A percentile compares a stretch with the other conserved stretches of the same genome.
Evolutionary conservation across 495 filamentous ascomycete species (phyloP).

Genomic region (Apodospora peruviana): DNA sequence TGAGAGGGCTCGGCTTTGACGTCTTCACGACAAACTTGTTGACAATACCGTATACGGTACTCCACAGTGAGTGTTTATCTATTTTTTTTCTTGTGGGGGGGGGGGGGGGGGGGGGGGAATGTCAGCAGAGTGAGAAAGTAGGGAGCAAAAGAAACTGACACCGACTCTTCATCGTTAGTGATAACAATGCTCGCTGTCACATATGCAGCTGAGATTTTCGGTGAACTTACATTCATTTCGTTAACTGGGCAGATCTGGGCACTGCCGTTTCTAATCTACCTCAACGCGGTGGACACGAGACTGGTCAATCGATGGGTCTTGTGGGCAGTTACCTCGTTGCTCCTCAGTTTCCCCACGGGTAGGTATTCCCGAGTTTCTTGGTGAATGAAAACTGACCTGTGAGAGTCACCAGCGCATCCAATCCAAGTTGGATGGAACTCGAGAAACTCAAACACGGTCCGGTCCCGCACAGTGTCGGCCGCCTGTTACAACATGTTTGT

Average conservation of each 20-base stretch:
- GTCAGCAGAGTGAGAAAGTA: too few relatives aligned
- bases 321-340: conserved; percentile 50
- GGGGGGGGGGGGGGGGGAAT: too few relatives aligned
- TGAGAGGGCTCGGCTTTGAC: conserved; percentile 60
- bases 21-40: conserved; percentile 62
- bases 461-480: conserved; percentile 50
- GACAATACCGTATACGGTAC: conserved; percentile 31
- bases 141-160: too few relatives aligned
- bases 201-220: conserved; percentile 44
- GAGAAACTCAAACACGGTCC: conserved; percentile 53
- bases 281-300: conserved; percentile 41
- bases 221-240: conserved; percentile 44
- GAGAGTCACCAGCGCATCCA: conserved; percentile 35
- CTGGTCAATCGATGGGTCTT: conserved; percentile 48
- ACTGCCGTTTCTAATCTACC: conserved; percentile 52
- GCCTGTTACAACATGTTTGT: conserved; percentile 63
- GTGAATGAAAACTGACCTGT: background rate
- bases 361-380: conserved; percentile 8
- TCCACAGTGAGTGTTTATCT: conserved; percentile 25
- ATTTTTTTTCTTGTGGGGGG: too few relatives aligned
- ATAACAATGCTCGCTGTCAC: conserved; percentile 43
- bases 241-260: conserved; percentile 47
- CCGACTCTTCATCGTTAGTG: conserved; percentile 19
- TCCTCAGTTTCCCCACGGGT: conserved; percentile 55
- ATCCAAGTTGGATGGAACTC: conserved; percentile 65